These are phyloP conservation scores for Penicillium silybi DNA, from an alignment of 495 filamentous ascomycete species.

Conservation along the genomic window DNA sequence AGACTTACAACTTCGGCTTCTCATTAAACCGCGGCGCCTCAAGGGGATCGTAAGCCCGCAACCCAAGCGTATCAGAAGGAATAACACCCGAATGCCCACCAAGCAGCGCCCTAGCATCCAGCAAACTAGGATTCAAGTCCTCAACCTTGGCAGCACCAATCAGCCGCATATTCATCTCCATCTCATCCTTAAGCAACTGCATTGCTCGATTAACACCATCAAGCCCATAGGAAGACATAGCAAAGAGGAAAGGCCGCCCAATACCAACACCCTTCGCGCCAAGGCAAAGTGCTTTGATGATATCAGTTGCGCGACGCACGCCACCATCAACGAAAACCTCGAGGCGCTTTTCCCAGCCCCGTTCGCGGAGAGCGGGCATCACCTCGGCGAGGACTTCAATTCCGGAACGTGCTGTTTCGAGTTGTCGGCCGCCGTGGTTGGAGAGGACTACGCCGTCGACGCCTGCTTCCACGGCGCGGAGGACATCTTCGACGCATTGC, in stretches of 20 bases:
- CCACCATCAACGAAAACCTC: slow-evolving; percentile 93
- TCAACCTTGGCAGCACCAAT: slow-evolving; percentile 72
- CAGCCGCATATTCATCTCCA: slow-evolving; percentile 98
- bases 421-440: slow-evolving; percentile 96
- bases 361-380: slow-evolving; percentile 85
- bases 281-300: slow-evolving; percentile 91
- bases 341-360: slow-evolving; percentile 76
- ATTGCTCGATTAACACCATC: slow-evolving; percentile 87
- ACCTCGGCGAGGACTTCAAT: slow-evolving; percentile 94
- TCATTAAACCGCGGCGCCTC: slow-evolving; percentile 54
- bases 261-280: slow-evolving; percentile 93
- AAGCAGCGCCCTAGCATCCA: slow-evolving; percentile 69
- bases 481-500: slow-evolving; percentile 90
- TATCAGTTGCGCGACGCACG: slow-evolving; percentile 85
- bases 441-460: slow-evolving; percentile 92
- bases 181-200: slow-evolving; percentile 94
- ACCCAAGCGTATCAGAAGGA: slow-evolving; percentile 65
- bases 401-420: slow-evolving; percentile 87
- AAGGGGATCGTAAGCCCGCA: slow-evolving; percentile 63
- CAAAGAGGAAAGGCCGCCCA: slow-evolving; percentile 89
- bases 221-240: slow-evolving; percentile 90
- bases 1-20: slow-evolving; percentile 53
- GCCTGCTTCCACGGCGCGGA: slow-evolving; percentile 75
- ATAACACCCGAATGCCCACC: slow-evolving; percentile 63
- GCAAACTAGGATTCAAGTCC: slow-evolving; percentile 71